Evolutionary conservation across 2,329 filamentous ascomycete genomes (phyloP), one percentile per base, ranked within the genome.

Genomic region (Dactylellina leptospora): DNA sequence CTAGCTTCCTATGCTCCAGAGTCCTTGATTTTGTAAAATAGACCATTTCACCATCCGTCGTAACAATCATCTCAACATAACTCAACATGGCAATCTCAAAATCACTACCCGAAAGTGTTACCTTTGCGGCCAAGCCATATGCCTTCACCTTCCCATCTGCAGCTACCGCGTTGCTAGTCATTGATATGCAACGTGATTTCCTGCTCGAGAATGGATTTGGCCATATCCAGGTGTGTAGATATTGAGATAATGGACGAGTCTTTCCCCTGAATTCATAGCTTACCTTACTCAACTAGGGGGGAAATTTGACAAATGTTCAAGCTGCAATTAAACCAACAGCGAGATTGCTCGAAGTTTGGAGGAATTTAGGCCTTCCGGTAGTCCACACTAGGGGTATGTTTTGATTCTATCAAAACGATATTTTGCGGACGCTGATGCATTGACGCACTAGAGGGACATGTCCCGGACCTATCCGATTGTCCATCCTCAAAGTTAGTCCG

Each of bases 101-200:
- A 47, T 56, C 59, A 42, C 53, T 70, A n/a, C 72, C 62, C 13
- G 58, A 48, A 50, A 73, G 28, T 8, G 47, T 75, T 40, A 66
- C 40, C 10, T 68, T 76, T 50, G 56, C 69, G n/a, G 79, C 77
- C 36, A 79, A 80, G 69, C 84, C 84, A 10, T 85, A 85, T 76
- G 77, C 80, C 1, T 85, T 82, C 75, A 79, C 77, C 2, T 85
- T 85, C 66, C 79, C 80, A 16, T 78, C 80, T 22, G 78, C 80
- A 25, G 80, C 81, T 6, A 84, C 83, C 0, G 83, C 83, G 6
- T 76, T 85, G 20, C 76, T 85, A 51, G 79, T 84, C 56, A 84
- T 84, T 70, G 82, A 84, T 74, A 84, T 84, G 82, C 83, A 84
- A 71, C 77, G 82, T 38, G 83, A 84, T 72, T 84, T 84, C 71